phyloP scores from a whole-genome alignment of 768 basidiomycete species.

The Amanita pallidorosea region DNA sequence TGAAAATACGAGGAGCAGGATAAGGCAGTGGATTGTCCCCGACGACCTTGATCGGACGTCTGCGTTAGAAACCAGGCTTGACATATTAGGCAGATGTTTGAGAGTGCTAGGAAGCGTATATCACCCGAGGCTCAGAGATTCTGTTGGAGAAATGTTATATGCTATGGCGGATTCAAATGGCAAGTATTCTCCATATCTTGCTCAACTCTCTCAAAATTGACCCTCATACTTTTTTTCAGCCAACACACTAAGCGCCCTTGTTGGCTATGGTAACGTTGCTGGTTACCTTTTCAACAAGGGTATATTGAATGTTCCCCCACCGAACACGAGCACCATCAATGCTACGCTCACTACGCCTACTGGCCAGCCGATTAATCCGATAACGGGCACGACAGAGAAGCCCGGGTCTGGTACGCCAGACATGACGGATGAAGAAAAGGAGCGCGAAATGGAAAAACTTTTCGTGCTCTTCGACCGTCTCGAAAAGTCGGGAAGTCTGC shows the following conservation, averaged over 20 bases:
- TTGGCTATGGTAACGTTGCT: conserved; percentile 94
- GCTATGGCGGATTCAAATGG: conserved; percentile 72
- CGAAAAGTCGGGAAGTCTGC: conserved; percentile 63
- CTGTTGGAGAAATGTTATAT: conserved; percentile 82
- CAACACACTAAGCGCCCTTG: conserved; percentile 57
- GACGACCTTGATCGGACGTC: conserved; percentile 68
- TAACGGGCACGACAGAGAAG: conserved; percentile 63
- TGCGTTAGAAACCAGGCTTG: conserved; percentile 63
- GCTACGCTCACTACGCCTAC: conserved; percentile 22
- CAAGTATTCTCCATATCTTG: conserved; percentile 13
- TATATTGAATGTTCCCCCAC: conserved; percentile 52
- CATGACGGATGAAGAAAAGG: conserved; percentile 96
- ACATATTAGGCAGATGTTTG: conserved; percentile 70
- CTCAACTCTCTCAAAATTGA: neutral
- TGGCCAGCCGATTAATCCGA: conserved; percentile 62
- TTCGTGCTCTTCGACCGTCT: conserved; percentile 88
- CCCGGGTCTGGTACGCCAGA: conserved; percentile 27
- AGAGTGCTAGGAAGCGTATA: conserved; percentile 69
- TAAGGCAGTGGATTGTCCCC: conserved; percentile 67
- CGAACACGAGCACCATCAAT: conserved; percentile 16
- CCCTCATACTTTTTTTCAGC: conserved; percentile 25
- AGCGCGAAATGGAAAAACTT: conserved; percentile 83
- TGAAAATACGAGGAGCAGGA: conserved; percentile 38
- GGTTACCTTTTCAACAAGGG: conserved; percentile 93
- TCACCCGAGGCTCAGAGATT: conserved; percentile 59